Base-by-base conservation (phyloP, 1,139 yeast species). In the Ogataea hybrid region DNA sequence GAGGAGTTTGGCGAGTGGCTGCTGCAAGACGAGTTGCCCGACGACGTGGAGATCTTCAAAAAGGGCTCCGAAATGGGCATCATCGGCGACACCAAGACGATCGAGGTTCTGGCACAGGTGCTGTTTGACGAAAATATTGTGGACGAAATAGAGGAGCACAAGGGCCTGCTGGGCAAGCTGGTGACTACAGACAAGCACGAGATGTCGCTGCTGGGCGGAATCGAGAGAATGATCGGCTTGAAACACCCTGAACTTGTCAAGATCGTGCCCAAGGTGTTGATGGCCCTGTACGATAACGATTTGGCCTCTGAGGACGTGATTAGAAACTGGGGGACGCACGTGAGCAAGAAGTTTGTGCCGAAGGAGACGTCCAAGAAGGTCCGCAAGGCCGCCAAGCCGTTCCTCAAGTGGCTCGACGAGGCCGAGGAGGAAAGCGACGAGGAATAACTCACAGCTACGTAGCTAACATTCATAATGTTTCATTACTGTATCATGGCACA, bases 361-460 rank as follows among this genome's bases (percentile, higher is more conserved):
- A 92, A 90, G 71, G 96, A 89, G 39, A 75, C 81, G 35, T 84
- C 95, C 41, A 90, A 90, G 71, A 90, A 88, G 75, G 96, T 92
- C 42, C 86, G 97, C 68, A 87, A 83, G 68, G 95, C 96, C 36
- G 97, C 97, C 48, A 89, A 88, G 69, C 96, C 97, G 31, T 92
- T 92, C 69, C 71, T 92, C 52, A 81, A 84, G 57, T 92, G 98
- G 98, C 78, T 92, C 54, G 83, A 88, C 62, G 92, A 85, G 65
- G 97, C 98, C 47, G 97, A 89, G 53, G 86, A 84, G 56, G 92
- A 83, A 50, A 50, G 48, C 17, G 60, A 55, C 14, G 54, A 54
- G 8, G 58, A 52, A 29, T 47, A 48, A 27, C 16, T 18, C 20
- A 18, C 20, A 18, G 20, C 20, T 18, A 18, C 20, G 20, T 18